These are phyloP conservation scores for Lichtheimia ramosa DNA, from an alignment of 371 early-diverging fungal genomes.

Conservation along the genomic window DNA sequence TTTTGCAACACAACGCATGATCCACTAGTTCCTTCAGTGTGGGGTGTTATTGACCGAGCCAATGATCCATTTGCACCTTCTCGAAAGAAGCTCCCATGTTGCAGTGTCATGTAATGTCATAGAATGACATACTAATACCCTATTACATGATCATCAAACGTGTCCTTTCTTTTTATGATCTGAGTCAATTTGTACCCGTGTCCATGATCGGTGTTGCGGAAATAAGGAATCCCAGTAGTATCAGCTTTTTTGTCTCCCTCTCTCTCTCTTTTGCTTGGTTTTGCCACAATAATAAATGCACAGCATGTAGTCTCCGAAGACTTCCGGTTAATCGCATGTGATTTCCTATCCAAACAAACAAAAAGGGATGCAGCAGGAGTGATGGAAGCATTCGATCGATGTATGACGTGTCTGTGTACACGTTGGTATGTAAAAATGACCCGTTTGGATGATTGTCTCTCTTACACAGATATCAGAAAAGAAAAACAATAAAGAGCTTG, in stretches of 20 bases:
- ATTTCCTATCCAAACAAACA: neutral
- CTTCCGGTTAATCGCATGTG: neutral
- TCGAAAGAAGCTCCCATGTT: constrained; percentile 6
- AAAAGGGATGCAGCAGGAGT: neutral
- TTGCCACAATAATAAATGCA: neutral
- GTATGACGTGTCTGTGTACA: no score
- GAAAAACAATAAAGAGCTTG: no score
- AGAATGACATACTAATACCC: neutral
- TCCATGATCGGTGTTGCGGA: neutral
- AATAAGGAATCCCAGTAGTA: no score
- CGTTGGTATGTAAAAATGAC: no score
- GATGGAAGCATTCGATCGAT: no score
- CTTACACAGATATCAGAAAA: no score
- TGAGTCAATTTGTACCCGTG: no score
- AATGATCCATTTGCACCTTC: constrained; percentile 27
- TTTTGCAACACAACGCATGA: constrained; percentile 22
- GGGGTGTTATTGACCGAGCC: constrained; percentile 18
- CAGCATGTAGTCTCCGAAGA: no score
- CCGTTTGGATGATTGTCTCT: no score
- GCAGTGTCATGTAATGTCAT: constrained; percentile 8
- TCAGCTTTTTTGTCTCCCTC: neutral
- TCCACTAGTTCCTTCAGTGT: constrained; percentile 25
- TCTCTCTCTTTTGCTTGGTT: neutral
- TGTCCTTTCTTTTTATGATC: neutral
- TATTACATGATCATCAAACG: neutral